Evolutionary conservation across 768 basidiomycete species (phyloP).

Genomic region (Polyporus arcularius): DNA sequence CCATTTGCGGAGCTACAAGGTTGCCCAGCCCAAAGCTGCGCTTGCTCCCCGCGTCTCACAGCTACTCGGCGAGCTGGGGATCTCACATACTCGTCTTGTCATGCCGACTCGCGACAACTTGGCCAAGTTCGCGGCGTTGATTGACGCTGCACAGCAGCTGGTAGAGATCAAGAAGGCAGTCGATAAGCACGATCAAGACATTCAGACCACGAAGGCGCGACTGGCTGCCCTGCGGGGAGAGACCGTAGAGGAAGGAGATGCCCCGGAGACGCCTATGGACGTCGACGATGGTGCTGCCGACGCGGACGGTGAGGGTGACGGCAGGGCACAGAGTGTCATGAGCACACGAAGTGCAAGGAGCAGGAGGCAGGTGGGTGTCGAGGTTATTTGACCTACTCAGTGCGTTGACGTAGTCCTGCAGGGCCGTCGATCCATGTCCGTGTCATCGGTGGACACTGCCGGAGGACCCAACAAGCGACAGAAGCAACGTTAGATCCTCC

Average conservation of each 20-base stretch:
- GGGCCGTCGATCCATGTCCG: slow-evolving; percentile 66
- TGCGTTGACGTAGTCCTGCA: slow-evolving; percentile 31
- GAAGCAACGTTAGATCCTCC: slow-evolving; percentile 9
- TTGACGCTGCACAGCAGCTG: slow-evolving; percentile 70
- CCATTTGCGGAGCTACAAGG: slow-evolving; percentile 83
- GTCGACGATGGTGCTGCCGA: slow-evolving; percentile 44
- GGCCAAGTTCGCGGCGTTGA: slow-evolving; percentile 67
- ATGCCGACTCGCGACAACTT: slow-evolving; percentile 93
- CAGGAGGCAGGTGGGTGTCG: slow-evolving; percentile 59
- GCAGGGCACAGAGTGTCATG: slow-evolving; percentile 64
- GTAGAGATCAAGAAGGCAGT: slow-evolving; percentile 89
- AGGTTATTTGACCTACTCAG: not conserved
- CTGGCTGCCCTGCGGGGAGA: slow-evolving; percentile 35
- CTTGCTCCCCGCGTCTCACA: slow-evolving; percentile 76
- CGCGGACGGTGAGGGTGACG: slow-evolving; percentile 42
- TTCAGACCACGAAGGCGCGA: slow-evolving; percentile 66
- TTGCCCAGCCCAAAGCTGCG: slow-evolving; percentile 76
- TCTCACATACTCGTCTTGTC: slow-evolving; percentile 74
- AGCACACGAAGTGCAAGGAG: slow-evolving; percentile 40
- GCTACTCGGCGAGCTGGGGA: slow-evolving; percentile 73
- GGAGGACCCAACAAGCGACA: slow-evolving; percentile 25
- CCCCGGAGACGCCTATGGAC: slow-evolving; percentile 49
- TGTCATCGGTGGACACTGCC: slow-evolving; percentile 74
- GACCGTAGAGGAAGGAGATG: slow-evolving; percentile 41
- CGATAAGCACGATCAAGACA: slow-evolving; percentile 87